Evolutionary conservation across 2,329 filamentous ascomycete genomes (phyloP).

Genomic region (Alternaria arborescens): DNA sequence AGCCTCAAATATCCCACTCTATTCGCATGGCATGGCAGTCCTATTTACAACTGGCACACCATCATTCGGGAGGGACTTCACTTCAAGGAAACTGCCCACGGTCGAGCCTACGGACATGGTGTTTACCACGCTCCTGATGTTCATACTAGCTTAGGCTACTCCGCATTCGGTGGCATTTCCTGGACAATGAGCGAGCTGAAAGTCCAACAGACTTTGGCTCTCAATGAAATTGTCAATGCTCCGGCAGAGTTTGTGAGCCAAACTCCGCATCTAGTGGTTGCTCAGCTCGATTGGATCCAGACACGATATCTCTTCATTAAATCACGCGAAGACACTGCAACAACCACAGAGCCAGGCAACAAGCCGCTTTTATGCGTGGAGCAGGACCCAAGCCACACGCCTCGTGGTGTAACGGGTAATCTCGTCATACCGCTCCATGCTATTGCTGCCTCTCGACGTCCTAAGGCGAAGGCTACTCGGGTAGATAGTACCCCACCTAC

Average conservation of each 20-base stretch:
- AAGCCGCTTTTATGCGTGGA: conserved; percentile 41
- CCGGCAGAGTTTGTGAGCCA: conserved; percentile 67
- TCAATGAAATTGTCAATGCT: conserved; percentile 87
- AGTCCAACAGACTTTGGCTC: conserved; percentile 68
- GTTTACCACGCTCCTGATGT: conserved; percentile 78
- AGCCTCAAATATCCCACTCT: conserved; percentile 69
- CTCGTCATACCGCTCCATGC: conserved; percentile 64
- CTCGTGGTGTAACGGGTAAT: conserved; percentile 50
- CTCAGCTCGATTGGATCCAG: conserved; percentile 85
- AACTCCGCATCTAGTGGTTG: conserved; percentile 73
- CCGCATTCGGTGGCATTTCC: conserved; percentile 1
- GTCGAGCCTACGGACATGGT: conserved; percentile 78
- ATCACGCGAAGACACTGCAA: conserved; percentile 11
- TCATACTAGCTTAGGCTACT: conserved; percentile 65
- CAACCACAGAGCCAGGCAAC: conserved; percentile 11
- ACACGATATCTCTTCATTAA: conserved; percentile 81
- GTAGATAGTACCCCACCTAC: conserved; percentile 11
- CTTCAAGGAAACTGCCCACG: conserved; percentile 69
- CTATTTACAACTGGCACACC: conserved; percentile 82
- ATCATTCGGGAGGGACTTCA: conserved; percentile 85
- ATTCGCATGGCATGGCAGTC: conserved; percentile 88
- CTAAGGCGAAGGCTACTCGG: conserved; percentile 27
- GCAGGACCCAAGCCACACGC: conserved; percentile 55
- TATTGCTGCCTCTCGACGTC: conserved; percentile 56
- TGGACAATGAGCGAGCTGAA: conserved; percentile 76